These are phyloP conservation scores for Pichia sp. DNA, from an alignment of 1,139 yeast species.

Conservation along the genomic window DNA sequence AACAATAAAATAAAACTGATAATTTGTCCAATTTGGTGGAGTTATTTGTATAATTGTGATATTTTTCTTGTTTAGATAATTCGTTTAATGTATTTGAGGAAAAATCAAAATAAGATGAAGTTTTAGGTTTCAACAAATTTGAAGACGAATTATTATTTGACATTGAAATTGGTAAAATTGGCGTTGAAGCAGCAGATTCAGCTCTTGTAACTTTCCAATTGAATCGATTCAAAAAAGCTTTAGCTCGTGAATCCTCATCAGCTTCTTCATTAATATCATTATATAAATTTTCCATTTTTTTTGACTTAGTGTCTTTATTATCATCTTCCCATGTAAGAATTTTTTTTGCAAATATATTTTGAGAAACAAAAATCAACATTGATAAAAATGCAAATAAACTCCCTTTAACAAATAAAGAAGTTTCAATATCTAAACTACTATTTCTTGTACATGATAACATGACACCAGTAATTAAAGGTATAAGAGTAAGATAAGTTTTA, in stretches of 20 bases:
- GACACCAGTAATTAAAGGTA: constrained; percentile 77
- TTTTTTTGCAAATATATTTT: constrained; percentile 84
- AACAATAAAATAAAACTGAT: constrained; percentile 77
- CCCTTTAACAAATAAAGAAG: constrained; percentile 47
- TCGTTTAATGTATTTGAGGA: constrained; percentile 1
- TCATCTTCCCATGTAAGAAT: constrained; percentile 45
- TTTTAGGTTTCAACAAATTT: not conserved
- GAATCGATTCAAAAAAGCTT: constrained; percentile 23
- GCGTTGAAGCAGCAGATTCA: constrained; percentile 30
- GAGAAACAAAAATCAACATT: constrained; percentile 82
- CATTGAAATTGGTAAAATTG: constrained; percentile 28
- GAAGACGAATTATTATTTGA: not conserved
- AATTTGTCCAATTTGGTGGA: constrained; percentile 64
- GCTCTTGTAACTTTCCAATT: constrained; percentile 26
- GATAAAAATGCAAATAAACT: constrained; percentile 70
- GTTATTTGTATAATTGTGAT: not conserved
- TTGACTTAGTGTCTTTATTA: not conserved
- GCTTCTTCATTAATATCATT: constrained; percentile 9
- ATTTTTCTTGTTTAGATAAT: not conserved
- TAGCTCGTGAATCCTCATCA: constrained; percentile 19
- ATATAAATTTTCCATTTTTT: not conserved
- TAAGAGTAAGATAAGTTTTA: constrained; percentile 69
- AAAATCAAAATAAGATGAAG: constrained; percentile 2
- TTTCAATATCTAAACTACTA: constrained; percentile 22
- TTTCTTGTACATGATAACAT: constrained; percentile 70